phyloP scores from a whole-genome alignment of 2,329 filamentous ascomycete species.

The Didymella pinodella region DNA sequence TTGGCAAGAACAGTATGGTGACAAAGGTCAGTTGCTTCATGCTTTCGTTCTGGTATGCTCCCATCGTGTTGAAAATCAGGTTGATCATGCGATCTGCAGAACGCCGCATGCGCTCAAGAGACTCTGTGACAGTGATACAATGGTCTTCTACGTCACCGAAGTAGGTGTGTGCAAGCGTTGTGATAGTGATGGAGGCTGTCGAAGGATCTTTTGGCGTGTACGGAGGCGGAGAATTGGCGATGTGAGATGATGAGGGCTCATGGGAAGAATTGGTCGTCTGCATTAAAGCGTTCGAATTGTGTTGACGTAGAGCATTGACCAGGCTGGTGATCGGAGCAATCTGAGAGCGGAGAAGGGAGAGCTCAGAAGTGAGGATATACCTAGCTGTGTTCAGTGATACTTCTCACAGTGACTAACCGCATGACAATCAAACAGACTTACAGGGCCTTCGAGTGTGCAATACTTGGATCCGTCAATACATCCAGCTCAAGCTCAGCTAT shows the following conservation, averaged over 20 bases:
- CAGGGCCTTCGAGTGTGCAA: conserved; percentile 74
- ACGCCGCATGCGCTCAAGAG: conserved; percentile 80
- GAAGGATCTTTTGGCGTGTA: conserved; percentile 35
- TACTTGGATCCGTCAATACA: conserved; percentile 80
- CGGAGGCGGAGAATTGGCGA: conserved; percentile 19
- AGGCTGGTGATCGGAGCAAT: conserved; percentile 84
- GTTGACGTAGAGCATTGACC: conserved; percentile 86
- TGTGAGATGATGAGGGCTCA: conserved; percentile 17
- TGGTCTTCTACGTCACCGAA: conserved; percentile 90
- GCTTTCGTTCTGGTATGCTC: conserved; percentile 85
- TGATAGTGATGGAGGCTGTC: conserved; percentile 74
- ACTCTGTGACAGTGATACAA: conserved; percentile 80
- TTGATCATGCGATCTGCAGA: conserved; percentile 79
- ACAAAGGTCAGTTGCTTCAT: conserved; percentile 90
- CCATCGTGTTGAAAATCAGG: conserved; percentile 91
- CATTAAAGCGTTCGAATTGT: conserved; percentile 57
- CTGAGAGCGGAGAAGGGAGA: conserved; percentile 82
- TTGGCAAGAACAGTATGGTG: conserved; percentile 86
- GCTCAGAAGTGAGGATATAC: conserved; percentile 81
- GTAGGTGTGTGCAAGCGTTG: conserved; percentile 82
- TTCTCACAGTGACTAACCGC: neutral
- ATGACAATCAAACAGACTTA: neutral
- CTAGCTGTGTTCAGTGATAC: conserved; percentile 43
- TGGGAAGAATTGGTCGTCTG: conserved; percentile 39
- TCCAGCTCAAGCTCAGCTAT: conserved; percentile 88